Percentiles rank a stretch among this genome's conserved stretches.
These are phyloP conservation scores for Trypanosoma conorhini DNA, from an alignment of 208 protist species.

Conservation along the genomic window DNA sequence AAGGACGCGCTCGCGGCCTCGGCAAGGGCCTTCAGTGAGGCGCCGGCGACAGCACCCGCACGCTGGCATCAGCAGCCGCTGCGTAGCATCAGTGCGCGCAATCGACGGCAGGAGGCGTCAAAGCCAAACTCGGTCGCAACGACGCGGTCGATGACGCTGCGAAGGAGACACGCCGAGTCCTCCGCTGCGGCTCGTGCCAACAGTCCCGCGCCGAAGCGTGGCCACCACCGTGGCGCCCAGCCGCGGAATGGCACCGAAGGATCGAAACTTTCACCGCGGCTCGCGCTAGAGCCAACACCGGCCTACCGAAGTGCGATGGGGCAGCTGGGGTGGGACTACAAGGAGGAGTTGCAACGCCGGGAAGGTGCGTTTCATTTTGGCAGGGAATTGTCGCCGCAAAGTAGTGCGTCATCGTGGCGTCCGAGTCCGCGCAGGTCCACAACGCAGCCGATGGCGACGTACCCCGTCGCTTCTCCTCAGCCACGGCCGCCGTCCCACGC, in stretches of 20 bases:
- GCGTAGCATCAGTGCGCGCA: constrained; percentile 5
- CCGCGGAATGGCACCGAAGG: background rate
- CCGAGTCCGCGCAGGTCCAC: background rate
- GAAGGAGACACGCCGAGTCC: constrained; percentile 20
- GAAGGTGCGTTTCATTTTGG: background rate
- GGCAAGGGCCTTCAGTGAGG: background rate
- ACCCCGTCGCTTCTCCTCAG: constrained; percentile 7
- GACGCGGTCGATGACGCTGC: constrained; percentile 30
- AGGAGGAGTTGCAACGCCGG: background rate
- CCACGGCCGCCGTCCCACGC: background rate
- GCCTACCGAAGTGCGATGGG: background rate
- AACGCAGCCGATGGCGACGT: constrained; percentile 14
- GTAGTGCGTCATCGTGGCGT: background rate
- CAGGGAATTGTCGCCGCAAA: background rate
- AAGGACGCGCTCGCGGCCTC: constrained; percentile 16
- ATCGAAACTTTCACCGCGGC: background rate
- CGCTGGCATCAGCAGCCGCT: constrained; percentile 17
- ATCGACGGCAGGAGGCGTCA: background rate
- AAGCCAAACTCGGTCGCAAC: background rate
- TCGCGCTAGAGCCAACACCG: background rate
- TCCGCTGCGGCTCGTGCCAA: background rate
- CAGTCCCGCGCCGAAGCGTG: no score
- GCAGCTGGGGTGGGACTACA: background rate
- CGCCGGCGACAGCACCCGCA: background rate
- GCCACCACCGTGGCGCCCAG: background rate